A percentile compares a stretch with the other conserved stretches of the same genome.
These are phyloP conservation scores for Globomyces sp. DNA, from an alignment of 371 early-diverging fungal genomes.

Conservation along the genomic window DNA sequence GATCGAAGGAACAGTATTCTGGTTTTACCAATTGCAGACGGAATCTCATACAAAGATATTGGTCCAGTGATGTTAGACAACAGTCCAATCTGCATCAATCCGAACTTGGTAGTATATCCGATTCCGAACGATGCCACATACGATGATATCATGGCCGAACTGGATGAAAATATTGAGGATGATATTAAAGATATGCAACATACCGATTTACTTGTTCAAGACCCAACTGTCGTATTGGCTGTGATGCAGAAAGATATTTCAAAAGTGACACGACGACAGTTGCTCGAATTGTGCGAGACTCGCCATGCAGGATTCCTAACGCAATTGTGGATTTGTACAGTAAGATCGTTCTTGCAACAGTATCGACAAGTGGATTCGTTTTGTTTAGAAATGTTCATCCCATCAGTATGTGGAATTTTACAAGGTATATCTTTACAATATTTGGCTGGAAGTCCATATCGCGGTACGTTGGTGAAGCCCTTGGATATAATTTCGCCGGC, in stretches of 20 bases:
- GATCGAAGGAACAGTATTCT: no score
- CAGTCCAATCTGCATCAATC: no score
- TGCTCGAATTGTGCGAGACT: background rate
- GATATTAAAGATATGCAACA: no score
- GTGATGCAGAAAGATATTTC: background rate
- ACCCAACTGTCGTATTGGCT: no score
- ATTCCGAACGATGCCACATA: no score
- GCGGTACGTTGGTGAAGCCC: constrained; percentile 3
- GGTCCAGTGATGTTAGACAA: no score
- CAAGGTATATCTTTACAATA: constrained; percentile 34
- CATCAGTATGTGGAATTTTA: constrained; percentile 32
- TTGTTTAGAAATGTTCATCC: constrained; percentile 24
- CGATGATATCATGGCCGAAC: no score
- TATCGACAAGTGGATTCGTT: constrained; percentile 19
- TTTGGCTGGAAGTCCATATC: constrained; percentile 16
- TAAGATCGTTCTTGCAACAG: constrained; percentile 30
- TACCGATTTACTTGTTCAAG: no score
- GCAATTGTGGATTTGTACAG: constrained; percentile 21
- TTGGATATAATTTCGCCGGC: constrained; percentile 14
- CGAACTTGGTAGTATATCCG: no score
- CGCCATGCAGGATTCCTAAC: background rate
- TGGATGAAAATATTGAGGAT: no score
- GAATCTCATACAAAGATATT: no score
- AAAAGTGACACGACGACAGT: background rate
- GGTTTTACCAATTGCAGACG: no score